Evolutionary conservation across 2,329 filamentous ascomycete genomes (phyloP).

Genomic region (Aspergillus hortae): DNA sequence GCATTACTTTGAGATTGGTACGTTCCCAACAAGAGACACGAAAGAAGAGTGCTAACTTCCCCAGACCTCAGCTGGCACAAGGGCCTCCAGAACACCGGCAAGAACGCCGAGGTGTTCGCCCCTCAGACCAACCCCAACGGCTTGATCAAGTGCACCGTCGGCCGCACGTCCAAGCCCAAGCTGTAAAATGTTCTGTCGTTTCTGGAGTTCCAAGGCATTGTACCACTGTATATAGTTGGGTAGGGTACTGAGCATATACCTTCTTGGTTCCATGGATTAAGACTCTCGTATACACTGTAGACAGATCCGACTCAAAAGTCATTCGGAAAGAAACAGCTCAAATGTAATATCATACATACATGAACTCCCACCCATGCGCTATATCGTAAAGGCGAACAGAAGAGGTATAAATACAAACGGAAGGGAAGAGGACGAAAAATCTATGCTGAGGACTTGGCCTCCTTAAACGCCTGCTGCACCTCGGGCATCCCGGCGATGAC

Average conservation of each 20-base stretch:
- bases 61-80: constrained; percentile 95
- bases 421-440: constrained; percentile 7
- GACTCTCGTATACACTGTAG: background rate
- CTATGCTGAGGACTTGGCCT: constrained; percentile 15
- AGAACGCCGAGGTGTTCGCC: constrained; percentile 91
- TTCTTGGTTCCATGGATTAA: background rate
- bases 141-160: constrained; percentile 88
- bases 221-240: constrained; percentile 15
- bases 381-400: constrained; percentile 24
- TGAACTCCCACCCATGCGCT: constrained; percentile 42
- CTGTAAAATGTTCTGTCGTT: constrained; percentile 21
- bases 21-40: constrained; percentile 33
- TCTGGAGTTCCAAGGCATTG: constrained; percentile 15
- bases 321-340: background rate
- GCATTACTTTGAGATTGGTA: constrained; percentile 91
- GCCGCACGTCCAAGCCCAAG: constrained; percentile 32
- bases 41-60: background rate
- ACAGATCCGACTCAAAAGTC: background rate
- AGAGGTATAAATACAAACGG: constrained; percentile 26
- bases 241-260: constrained; percentile 19
- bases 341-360: constrained; percentile 13
- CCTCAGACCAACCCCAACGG: constrained; percentile 93
- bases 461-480: constrained; percentile 36
- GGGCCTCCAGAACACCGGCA: constrained; percentile 88
- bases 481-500: constrained; percentile 33